A percentile compares a stretch with the other conserved stretches of the same genome.
Evolutionary conservation across 441 rosid genomes (phyloP).

Genomic region (Eutrema salsugineum): DNA sequence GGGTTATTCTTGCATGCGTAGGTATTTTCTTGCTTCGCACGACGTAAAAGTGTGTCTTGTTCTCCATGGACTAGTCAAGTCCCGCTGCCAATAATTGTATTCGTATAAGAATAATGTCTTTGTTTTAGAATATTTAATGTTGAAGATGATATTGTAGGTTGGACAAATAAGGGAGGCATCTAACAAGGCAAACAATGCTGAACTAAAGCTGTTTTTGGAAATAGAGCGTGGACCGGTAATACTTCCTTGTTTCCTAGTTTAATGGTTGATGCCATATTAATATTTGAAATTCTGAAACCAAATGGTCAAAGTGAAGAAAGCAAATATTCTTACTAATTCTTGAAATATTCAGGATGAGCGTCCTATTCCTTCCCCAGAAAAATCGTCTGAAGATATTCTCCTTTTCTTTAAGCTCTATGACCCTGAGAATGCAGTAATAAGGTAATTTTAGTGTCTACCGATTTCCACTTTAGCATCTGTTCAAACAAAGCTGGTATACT

Average conservation of each 20-base stretch:
- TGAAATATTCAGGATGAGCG: slow-evolving; percentile 57
- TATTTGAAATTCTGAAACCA: neutral
- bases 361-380: slow-evolving; percentile 71
- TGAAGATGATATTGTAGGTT: slow-evolving; percentile 49
- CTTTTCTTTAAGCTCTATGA: slow-evolving; percentile 92
- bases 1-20: neutral
- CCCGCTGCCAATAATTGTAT: neutral
- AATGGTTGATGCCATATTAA: neutral
- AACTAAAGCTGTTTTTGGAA: slow-evolving; percentile 90
- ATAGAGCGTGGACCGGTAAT: slow-evolving; percentile 76
- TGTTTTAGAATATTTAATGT: neutral
- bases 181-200: slow-evolving; percentile 78
- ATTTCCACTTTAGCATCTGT: neutral
- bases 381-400: slow-evolving; percentile 76
- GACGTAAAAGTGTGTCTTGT: neutral
- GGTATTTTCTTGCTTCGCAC: neutral
- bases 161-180: slow-evolving; percentile 89
- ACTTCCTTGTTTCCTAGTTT: slow-evolving; percentile 6
- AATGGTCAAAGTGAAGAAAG: neutral
- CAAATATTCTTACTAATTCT: neutral
- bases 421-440: slow-evolving; percentile 72
- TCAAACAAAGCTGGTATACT: neutral
- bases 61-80: neutral
- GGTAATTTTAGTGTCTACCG: slow-evolving; percentile 41
- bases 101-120: neutral